Conservation (phyloP, 192 early-diverging fungal genomes). For the Coemansia sp. region DNA sequence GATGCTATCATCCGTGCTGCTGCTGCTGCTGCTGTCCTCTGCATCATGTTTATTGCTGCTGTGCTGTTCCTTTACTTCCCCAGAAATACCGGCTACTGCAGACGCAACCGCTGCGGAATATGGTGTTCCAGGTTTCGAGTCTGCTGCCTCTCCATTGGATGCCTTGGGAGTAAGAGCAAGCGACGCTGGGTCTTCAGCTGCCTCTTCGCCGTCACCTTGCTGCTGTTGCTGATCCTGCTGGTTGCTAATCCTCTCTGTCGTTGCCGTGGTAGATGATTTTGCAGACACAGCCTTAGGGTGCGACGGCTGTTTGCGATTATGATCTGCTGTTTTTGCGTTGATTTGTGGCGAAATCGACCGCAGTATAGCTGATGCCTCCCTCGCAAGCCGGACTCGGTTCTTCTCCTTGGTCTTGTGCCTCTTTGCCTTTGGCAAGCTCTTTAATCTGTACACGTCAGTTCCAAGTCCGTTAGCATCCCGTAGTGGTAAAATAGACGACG, state of each 20-base stretch:
- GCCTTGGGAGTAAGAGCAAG: not conserved
- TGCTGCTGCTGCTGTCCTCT: slow-evolving; percentile 10
- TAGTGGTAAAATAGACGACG: not conserved
- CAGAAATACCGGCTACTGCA: not conserved
- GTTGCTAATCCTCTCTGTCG: not conserved
- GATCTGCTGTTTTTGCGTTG: not conserved
- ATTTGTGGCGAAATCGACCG: not conserved
- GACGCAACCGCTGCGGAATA: not conserved
- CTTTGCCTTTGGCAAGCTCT: slow-evolving; percentile 1
- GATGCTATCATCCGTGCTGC: slow-evolving; percentile 9
- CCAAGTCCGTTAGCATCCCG: not conserved
- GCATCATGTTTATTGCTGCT: not conserved
- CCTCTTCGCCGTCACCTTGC: not conserved
- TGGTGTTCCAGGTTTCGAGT: not conserved
- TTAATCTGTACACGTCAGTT: not conserved
- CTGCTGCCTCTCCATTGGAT: not conserved
- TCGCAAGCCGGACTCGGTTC: not conserved
- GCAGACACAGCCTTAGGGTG: not conserved
- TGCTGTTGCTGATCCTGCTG: not conserved
- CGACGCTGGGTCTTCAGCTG: not conserved
- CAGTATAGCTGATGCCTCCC: not conserved
- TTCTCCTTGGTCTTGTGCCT: not conserved
- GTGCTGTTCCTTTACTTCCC: not conserved
- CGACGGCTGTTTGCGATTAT: not conserved
- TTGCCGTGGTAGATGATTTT: not conserved